phyloP scores from a whole-genome alignment of 768 basidiomycete genomes.

The Phylloporus arenicola region DNA sequence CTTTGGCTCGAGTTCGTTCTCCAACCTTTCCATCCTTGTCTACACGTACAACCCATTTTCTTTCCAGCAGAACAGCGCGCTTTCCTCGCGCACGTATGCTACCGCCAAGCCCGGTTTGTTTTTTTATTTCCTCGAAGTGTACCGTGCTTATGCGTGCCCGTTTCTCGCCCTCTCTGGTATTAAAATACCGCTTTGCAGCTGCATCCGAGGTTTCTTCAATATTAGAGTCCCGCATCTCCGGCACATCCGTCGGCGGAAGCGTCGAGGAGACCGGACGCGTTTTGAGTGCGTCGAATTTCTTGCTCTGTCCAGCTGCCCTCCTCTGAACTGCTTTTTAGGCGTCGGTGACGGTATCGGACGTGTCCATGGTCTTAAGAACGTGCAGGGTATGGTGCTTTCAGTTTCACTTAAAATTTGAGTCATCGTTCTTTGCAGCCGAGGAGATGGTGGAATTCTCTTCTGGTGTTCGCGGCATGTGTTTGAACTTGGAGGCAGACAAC shows the following conservation, averaged over 20 bases:
- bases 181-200: conserved; percentile 48
- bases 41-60: conserved; percentile 8
- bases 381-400: conserved; percentile 65
- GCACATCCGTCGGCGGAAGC: conserved; percentile 83
- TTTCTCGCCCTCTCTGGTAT: conserved; percentile 11
- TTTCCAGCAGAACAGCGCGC: conserved; percentile 35
- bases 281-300: conserved; percentile 61
- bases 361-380: conserved; percentile 98
- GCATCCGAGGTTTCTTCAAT: conserved; percentile 99
- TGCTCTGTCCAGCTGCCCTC: background rate
- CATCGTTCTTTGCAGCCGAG: conserved; percentile 57
- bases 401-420: background rate
- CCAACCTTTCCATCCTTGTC: conserved; percentile 7
- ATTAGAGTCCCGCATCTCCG: conserved; percentile 96
- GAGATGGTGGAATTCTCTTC: conserved; percentile 99
- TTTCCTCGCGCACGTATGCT: conserved; percentile 81
- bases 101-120: conserved; percentile 93
- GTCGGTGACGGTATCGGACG: conserved; percentile 99
- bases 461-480: conserved; percentile 99
- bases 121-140: background rate
- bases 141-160: conserved; percentile 7
- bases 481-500: conserved; percentile 99
- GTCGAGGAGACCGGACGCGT: conserved; percentile 99
- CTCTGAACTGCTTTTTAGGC: conserved; percentile 43
- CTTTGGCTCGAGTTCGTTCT: conserved; percentile 58